A percentile compares a stretch with the other conserved stretches of the same genome.
Evolutionary conservation across 2,329 filamentous ascomycete genomes (phyloP).

Genomic region (Cercospora sojina): DNA sequence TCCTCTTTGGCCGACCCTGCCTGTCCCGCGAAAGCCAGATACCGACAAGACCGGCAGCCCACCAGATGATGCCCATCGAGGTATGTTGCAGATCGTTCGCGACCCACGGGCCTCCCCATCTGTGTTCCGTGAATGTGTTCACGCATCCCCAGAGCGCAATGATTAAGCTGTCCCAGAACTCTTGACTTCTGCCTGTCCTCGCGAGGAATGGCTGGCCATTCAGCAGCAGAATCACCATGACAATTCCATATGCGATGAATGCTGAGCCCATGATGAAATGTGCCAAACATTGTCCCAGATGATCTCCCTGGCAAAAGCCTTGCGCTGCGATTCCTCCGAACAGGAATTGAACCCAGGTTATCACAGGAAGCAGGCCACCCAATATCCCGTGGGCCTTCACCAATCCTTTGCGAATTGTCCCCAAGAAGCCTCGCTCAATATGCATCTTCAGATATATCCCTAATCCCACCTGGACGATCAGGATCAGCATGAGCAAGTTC

Average conservation of each 20-base stretch:
- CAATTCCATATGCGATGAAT: constrained; percentile 89
- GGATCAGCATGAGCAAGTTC: constrained; percentile 73
- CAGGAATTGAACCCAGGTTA: constrained; percentile 90
- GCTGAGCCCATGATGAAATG: constrained; percentile 99
- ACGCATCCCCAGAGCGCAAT: constrained; percentile 95
- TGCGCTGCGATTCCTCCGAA: constrained; percentile 91
- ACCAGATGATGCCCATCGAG: constrained; percentile 99
- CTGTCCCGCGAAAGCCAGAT: constrained; percentile 87
- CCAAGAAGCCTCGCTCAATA: constrained; percentile 79
- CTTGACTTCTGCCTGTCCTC: constrained; percentile 80
- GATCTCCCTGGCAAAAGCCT: constrained; percentile 89
- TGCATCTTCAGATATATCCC: constrained; percentile 89
- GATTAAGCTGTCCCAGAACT: constrained; percentile 91
- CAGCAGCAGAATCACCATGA: constrained; percentile 80
- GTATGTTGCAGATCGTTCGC: constrained; percentile 96
- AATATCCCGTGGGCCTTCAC: constrained; percentile 75
- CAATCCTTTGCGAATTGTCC: constrained; percentile 66
- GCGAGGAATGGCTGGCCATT: constrained; percentile 87
- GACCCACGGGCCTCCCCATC: constrained; percentile 87
- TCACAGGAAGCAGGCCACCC: constrained; percentile 82
- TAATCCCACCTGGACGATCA: constrained; percentile 72
- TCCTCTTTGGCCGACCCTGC: constrained; percentile 82
- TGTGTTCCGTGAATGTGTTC: constrained; percentile 97
- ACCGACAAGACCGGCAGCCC: constrained; percentile 86
- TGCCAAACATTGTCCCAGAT: constrained; percentile 86